Percentiles rank a stretch among this genome's conserved stretches.
Evolutionary conservation across 139 green algal genomes (phyloP).

Genomic region (Medakamo hakoo): DNA sequence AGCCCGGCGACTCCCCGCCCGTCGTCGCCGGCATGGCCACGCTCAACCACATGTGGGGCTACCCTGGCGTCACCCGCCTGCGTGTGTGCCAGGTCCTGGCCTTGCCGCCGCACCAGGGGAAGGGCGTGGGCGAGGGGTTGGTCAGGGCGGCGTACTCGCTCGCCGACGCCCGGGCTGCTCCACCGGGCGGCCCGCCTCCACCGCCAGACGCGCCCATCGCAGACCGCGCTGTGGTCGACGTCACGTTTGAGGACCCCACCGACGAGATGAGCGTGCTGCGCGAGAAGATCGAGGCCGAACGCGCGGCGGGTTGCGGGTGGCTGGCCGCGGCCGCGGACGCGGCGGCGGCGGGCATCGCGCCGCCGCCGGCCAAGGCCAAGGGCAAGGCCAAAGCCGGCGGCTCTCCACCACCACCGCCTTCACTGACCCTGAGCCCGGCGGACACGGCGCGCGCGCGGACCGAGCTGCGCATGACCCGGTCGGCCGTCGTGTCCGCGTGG

Average conservation of each 20-base stretch:
- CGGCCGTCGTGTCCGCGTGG: neutral
- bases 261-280: constrained; percentile 48
- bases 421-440: neutral
- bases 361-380: neutral
- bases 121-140: constrained; percentile 41
- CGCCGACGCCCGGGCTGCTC: constrained; percentile 19
- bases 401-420: neutral
- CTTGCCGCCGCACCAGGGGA: constrained; percentile 50
- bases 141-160: constrained; percentile 36
- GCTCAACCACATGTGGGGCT: constrained; percentile 70
- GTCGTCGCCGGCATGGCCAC: constrained; percentile 38
- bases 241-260: constrained; percentile 75
- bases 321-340: neutral
- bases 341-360: neutral
- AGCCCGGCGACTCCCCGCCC: neutral
- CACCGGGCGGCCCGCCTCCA: constrained; percentile 76
- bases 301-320: constrained; percentile 20
- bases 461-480: neutral
- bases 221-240: too few species aligned
- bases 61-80: constrained; percentile 40
- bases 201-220: too few species aligned
- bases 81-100: constrained; percentile 67
- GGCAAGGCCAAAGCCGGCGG: neutral
- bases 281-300: constrained; percentile 48
- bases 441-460: neutral